Base-by-base conservation (phyloP, 139 green algal genomes). In the Chlorella ohadii region DNA sequence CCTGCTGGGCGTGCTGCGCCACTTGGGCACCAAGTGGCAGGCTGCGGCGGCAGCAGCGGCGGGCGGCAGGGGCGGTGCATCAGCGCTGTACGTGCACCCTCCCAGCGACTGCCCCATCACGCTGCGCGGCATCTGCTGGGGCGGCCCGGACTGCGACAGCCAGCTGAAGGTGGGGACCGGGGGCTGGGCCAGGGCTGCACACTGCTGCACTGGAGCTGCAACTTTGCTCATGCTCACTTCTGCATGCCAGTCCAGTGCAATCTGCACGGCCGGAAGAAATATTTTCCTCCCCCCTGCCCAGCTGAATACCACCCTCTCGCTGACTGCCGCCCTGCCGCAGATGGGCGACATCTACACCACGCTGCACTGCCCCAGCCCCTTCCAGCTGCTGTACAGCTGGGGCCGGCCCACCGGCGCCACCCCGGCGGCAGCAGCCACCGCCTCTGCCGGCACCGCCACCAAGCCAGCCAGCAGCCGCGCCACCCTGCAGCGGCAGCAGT, bases 351-450 rank as follows among this genome's bases (percentile, higher is more conserved):
- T 83, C n/a, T 74, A 65, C 20, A 15, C 39, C 63, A 64, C 63
- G 4, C 78, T 83, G 41, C 61, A 65, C 19, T 73, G 61, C 63
- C 78, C 78, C 61, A 74, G 17, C 39, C 78, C 78, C 63, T 83
- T 83, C 78, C 78, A 83, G 78, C 78, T 83, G 63, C 78, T 73
- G 23, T 83, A 83, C 63, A 73, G 56, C 61, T 82, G 77, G 77
- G 25, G 27, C 70, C 33, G 44, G 28, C 44, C 72, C 0, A 31
- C 19, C 11, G 51, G 51, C 15, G 51, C 51, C 51, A 59, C 51
- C 9, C 51, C 51, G 4, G 47, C 73, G 34, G 51, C 51, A 0
- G 51, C 33, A 1, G n/a, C n/a, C 5, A 23, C 73, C 1, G 47
- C 47, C 17, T 17, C 47, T 0, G 9, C 73, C 2, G 57, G 34